Evolutionary conservation across 495 filamentous ascomycete genomes (phyloP).

Genomic region (Acidomyces sp.): DNA sequence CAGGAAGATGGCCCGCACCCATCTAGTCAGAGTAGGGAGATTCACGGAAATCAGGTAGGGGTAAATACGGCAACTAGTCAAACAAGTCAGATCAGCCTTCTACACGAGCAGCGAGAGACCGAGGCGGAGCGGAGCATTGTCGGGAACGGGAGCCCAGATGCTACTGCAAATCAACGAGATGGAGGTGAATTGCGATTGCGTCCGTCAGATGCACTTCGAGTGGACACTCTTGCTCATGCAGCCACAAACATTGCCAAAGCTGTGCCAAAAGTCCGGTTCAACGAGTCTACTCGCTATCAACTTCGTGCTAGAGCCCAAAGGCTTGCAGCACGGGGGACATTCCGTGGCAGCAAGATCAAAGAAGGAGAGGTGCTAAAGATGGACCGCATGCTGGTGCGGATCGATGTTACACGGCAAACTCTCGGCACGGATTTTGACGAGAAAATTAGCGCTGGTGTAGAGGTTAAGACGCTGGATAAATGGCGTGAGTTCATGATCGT

Average conservation of each 20-base stretch:
- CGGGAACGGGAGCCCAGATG: neutral
- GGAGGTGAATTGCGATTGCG: neutral
- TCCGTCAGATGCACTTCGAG: neutral
- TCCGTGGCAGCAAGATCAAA: conserved; percentile 26
- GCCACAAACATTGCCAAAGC: conserved; percentile 3
- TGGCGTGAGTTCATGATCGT: conserved; percentile 65
- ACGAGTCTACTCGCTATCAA: conserved; percentile 20
- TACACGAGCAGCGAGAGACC: conserved; percentile 9
- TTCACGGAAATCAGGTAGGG: neutral
- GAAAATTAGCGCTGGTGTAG: conserved; percentile 48
- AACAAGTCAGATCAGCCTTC: conserved; percentile 18
- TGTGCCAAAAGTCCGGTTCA: conserved; percentile 12
- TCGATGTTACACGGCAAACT: conserved; percentile 43
- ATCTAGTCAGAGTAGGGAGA: conserved; percentile 13
- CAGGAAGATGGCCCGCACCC: conserved; percentile 26
- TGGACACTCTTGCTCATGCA: neutral
- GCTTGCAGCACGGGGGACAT: conserved; percentile 19
- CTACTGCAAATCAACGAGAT: neutral
- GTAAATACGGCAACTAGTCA: conserved; percentile 7
- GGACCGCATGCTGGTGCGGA: conserved; percentile 59
- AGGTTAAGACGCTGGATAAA: conserved; percentile 48
- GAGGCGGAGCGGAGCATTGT: neutral
- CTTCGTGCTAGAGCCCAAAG: conserved; percentile 22
- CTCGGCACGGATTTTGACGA: conserved; percentile 50
- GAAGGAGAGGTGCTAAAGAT: conserved; percentile 59